These are phyloP conservation scores for Cordyceps tenuipes DNA, from an alignment of 2,329 filamentous ascomycete genomes.

Conservation along the genomic window DNA sequence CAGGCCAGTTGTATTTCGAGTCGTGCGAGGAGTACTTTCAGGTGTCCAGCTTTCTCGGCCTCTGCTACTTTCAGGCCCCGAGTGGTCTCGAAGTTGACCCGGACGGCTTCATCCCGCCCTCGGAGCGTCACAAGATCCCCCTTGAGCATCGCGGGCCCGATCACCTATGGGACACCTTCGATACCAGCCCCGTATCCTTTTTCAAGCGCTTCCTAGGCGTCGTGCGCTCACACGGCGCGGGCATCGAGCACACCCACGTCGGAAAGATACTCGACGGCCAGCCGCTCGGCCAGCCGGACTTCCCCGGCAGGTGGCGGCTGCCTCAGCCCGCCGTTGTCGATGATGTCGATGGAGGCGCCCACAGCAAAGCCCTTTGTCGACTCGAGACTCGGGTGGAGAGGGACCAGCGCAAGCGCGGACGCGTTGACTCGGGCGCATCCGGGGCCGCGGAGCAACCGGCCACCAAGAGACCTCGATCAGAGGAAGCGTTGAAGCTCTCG, in stretches of 20 bases:
- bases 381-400: background rate
- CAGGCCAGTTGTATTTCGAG: slow-evolving; percentile 57
- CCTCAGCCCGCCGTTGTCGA: background rate
- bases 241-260: slow-evolving; percentile 34
- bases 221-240: slow-evolving; percentile 28
- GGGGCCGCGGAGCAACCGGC: too few relatives aligned
- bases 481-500: too few relatives aligned
- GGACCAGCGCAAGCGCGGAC: background rate
- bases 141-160: background rate
- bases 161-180: slow-evolving; percentile 15
- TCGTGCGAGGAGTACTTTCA: slow-evolving; percentile 45
- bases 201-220: slow-evolving; percentile 27
- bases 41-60: slow-evolving; percentile 43
- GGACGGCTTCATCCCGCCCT: slow-evolving; percentile 27
- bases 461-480: background rate
- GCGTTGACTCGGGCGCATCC: background rate
- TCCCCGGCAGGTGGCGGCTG: slow-evolving; percentile 10
- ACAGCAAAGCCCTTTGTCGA: background rate
- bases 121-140: background rate
- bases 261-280: slow-evolving; percentile 29
- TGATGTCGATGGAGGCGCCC: too few relatives aligned
- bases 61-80: slow-evolving; percentile 25
- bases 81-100: slow-evolving; percentile 18
- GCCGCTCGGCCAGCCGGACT: slow-evolving; percentile 17
- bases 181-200: slow-evolving; percentile 29